Conservation (phyloP, 805 yeast species). For the Candida saitoana region DNA sequence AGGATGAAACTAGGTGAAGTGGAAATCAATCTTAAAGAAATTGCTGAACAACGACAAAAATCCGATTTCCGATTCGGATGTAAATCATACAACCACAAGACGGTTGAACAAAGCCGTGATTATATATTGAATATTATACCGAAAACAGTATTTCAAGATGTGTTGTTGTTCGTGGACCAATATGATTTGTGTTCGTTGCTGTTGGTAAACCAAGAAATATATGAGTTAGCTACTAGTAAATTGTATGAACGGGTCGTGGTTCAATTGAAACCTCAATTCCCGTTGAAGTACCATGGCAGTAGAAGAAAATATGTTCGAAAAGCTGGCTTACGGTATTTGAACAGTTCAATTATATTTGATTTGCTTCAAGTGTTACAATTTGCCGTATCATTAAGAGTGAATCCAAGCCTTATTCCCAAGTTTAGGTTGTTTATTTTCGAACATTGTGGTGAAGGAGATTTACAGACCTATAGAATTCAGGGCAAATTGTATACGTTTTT, state of each 20-base stretch:
- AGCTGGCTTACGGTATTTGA: slow-evolving; percentile 28
- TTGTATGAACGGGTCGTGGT: slow-evolving; percentile 30
- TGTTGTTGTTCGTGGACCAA: slow-evolving; percentile 21
- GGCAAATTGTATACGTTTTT: slow-evolving; percentile 22
- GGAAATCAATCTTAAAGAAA: neutral
- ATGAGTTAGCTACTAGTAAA: slow-evolving; percentile 19
- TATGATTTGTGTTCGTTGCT: slow-evolving; percentile 25
- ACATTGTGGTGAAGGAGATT: slow-evolving; percentile 19
- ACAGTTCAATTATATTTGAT: slow-evolving; percentile 24
- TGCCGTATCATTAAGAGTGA: slow-evolving; percentile 15
- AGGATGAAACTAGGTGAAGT: neutral
- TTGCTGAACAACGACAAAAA: neutral
- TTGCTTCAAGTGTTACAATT: slow-evolving; percentile 16
- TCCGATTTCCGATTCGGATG: neutral
- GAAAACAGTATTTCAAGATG: neutral
- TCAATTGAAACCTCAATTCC: slow-evolving; percentile 24
- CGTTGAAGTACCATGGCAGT: slow-evolving; percentile 16
- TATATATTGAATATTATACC: slow-evolving; percentile 2
- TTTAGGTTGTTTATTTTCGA: slow-evolving; percentile 31
- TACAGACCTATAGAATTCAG: slow-evolving; percentile 13
- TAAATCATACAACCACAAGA: neutral
- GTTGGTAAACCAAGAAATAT: slow-evolving; percentile 19
- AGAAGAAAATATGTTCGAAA: slow-evolving; percentile 18
- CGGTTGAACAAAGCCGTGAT: neutral
- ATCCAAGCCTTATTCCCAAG: slow-evolving; percentile 16